Evolutionary conservation across 805 yeast genomes (phyloP), one percentile per base, ranked within the genome.

Genomic region (Komagataella pastoris): DNA sequence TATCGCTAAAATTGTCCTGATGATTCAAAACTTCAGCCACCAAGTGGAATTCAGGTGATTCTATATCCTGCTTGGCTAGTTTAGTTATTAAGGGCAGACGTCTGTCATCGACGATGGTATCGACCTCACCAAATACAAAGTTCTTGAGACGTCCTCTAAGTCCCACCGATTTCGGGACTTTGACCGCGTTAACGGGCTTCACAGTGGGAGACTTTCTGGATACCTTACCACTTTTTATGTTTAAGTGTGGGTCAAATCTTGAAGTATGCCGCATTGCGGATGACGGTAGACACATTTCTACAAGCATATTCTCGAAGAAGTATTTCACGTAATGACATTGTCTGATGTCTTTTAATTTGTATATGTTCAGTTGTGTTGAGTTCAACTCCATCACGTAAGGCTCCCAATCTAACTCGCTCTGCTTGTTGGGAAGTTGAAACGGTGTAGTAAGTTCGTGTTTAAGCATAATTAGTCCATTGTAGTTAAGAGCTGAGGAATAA

Each of bases 381-480:
- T 66, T 64, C 40, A 66, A 56, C 50, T 64, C 68, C 6, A 64
- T 24, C 0, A 66, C 44, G 3, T 60, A 55, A 1, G 69, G 68
- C 21, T 46, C 49, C 40, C 45, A 50, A 7, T 24, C 47, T 14
- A 49, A 43, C 23, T 21, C 21, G 47, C 36, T 18, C 19, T 40
- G 40, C 24, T 36, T 47, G 14, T 30, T 10, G 2, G 40, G 40
- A 30, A 30, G 40, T 14, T 30, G 40, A 47, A 23, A 49, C 10
- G 49, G 49, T 7, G 52, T 19, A 2, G 17, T 17, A 21, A 23
- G 44, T 21, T 50, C 52, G 17, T 21, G 49, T 19, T 47, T 47
- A 7, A 17, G 40, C 17, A 47, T 43, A 40, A 36, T 30, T 2
- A 50, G 8, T 21, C 52, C 49, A 19, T 43, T 17, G 47, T 50